These are phyloP conservation scores for Fereydounia khargensis DNA, from an alignment of 1,284 basidiomycete genomes.

Conservation along the genomic window DNA sequence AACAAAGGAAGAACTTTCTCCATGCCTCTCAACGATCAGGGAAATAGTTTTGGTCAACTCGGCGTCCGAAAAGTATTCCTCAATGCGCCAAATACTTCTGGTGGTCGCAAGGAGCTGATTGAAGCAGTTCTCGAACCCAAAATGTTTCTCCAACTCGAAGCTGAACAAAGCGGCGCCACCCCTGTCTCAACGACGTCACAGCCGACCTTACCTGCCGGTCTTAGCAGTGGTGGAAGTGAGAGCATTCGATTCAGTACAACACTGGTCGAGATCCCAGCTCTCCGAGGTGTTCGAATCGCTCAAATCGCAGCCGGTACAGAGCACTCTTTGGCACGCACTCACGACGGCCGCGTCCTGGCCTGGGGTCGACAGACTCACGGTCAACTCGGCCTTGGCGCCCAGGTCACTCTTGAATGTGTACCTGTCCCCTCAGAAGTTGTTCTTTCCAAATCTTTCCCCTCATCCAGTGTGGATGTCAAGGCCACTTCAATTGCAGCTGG, in stretches of 20 bases:
- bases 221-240: constrained; percentile 55
- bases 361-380: constrained; percentile 60
- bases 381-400: constrained; percentile 76
- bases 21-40: constrained; percentile 72
- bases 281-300: constrained; percentile 67
- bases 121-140: constrained; percentile 58
- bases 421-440: constrained; percentile 82
- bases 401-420: constrained; percentile 70
- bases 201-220: constrained; percentile 20
- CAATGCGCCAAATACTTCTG: constrained; percentile 63
- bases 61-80: constrained; percentile 60
- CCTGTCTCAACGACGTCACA: constrained; percentile 54
- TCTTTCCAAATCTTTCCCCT: constrained; percentile 66
- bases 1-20: constrained; percentile 77
- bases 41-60: constrained; percentile 83
- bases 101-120: constrained; percentile 55
- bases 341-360: constrained; percentile 71
- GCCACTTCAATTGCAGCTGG: constrained; percentile 43
- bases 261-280: constrained; percentile 76
- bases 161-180: constrained; percentile 42
- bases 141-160: constrained; percentile 41
- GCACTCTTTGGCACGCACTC: constrained; percentile 66
- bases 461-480: constrained; percentile 57
- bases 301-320: constrained; percentile 74
- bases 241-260: constrained; percentile 70